These are phyloP conservation scores for Cladosporium sp. DNA, from an alignment of 2,329 filamentous ascomycete species.

Conservation along the genomic window DNA sequence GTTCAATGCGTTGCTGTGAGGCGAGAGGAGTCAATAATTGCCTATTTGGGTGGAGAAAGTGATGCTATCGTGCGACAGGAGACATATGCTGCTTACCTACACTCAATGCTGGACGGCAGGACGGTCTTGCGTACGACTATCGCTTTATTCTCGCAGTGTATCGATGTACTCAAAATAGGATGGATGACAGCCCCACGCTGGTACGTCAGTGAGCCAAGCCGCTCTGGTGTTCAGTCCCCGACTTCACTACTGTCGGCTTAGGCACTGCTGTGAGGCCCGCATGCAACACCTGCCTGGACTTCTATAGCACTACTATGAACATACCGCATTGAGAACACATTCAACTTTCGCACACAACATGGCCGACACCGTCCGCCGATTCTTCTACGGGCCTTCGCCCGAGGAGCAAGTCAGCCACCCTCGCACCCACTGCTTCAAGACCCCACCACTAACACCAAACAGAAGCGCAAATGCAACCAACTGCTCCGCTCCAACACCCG, in stretches of 20 bases:
- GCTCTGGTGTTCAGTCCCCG: neutral
- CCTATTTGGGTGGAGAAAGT: neutral
- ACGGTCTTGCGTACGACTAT: neutral
- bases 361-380: constrained; percentile 72
- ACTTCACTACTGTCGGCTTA: constrained; percentile 1
- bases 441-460: constrained; percentile 13
- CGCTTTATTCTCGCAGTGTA: neutral
- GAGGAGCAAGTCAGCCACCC: constrained; percentile 70
- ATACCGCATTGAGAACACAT: neutral
- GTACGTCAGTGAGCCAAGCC: constrained; percentile 2
- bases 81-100: neutral
- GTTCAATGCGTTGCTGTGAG: constrained; percentile 3
- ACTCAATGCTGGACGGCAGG: neutral
- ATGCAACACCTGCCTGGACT: neutral
- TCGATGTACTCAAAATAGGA: neutral
- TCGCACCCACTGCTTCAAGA: neutral
- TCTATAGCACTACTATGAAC: neutral
- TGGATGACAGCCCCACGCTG: neutral
- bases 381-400: constrained; percentile 90
- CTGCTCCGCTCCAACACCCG: constrained; percentile 87
- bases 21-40: neutral
- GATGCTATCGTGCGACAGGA: neutral
- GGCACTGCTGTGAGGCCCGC: neutral
- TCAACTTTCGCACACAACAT: constrained; percentile 46
- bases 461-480: constrained; percentile 94